Conservation (phyloP, 2,329 filamentous ascomycete genomes). For the Neospermospora avenae region DNA sequence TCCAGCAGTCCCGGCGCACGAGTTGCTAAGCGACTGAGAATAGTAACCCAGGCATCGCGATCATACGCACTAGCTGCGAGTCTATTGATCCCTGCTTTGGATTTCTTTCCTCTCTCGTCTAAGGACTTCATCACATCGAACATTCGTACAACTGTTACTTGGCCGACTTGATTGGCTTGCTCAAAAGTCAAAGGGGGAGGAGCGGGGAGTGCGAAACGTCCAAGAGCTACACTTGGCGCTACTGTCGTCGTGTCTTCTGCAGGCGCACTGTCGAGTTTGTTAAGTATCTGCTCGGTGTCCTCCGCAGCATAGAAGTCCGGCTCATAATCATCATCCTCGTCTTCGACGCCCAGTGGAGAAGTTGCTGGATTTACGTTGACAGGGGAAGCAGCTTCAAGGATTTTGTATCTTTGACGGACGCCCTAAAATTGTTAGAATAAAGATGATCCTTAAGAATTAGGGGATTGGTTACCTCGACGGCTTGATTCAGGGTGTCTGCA, state of each 20-base stretch:
- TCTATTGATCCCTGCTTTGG: conserved; percentile 73
- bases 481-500: conserved; percentile 63
- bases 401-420: conserved; percentile 46
- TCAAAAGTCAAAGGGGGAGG: conserved; percentile 71
- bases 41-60: conserved; percentile 85
- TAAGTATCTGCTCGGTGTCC: conserved; percentile 72
- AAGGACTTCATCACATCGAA: conserved; percentile 73
- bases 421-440: conserved; percentile 37
- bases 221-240: conserved; percentile 50
- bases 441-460: not conserved
- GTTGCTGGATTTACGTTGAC: conserved; percentile 53
- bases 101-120: conserved; percentile 63
- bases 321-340: conserved; percentile 91
- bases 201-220: conserved; percentile 74
- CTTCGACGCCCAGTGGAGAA: conserved; percentile 61
- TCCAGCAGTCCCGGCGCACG: conserved; percentile 71
- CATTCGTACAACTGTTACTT: conserved; percentile 70
- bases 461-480: conserved; percentile 71
- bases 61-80: conserved; percentile 82
- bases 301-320: conserved; percentile 75
- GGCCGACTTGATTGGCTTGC: conserved; percentile 69
- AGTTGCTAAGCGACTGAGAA: conserved; percentile 82
- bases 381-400: conserved; percentile 33
- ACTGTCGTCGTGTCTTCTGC: conserved; percentile 49
- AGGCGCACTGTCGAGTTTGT: conserved; percentile 71